Conservation (phyloP, 1,139 yeast species). For the Blastobotrys proliferans region DNA sequence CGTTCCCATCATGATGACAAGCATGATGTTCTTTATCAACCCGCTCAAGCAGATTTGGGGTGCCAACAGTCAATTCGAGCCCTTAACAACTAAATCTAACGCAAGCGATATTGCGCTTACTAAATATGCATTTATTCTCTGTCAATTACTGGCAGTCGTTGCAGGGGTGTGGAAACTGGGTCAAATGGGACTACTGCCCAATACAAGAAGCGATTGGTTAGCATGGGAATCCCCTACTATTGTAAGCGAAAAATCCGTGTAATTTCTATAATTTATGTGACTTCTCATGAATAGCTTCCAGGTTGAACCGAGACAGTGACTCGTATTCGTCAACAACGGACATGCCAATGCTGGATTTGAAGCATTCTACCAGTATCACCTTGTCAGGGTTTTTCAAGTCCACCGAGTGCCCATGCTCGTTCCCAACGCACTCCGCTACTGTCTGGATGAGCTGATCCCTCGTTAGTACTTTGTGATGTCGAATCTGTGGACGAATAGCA, state of each 20-base stretch:
- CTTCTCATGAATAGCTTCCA: conserved; percentile 55
- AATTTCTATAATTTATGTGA: conserved; percentile 1
- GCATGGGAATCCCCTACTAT: conserved; percentile 66
- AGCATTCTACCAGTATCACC: conserved; percentile 79
- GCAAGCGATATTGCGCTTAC: conserved; percentile 44
- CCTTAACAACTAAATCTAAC: conserved; percentile 31
- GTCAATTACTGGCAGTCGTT: conserved; percentile 61
- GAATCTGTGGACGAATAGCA: conserved; percentile 74
- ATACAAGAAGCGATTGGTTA: conserved; percentile 84
- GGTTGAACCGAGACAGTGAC: conserved; percentile 50
- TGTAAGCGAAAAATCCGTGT: conserved; percentile 25
- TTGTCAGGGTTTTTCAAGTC: conserved; percentile 79
- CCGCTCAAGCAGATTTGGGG: conserved; percentile 70
- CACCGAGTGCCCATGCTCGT: conserved; percentile 56
- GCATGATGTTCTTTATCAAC: conserved; percentile 67
- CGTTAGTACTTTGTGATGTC: conserved; percentile 72
- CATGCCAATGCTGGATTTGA: conserved; percentile 43
- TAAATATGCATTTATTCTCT: conserved; percentile 48
- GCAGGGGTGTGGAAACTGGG: conserved; percentile 85
- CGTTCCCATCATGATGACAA: conserved; percentile 86
- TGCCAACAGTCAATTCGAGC: conserved; percentile 44
- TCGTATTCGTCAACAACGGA: conserved; percentile 63
- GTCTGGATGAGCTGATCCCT: conserved; percentile 65
- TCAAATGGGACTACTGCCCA: conserved; percentile 88
- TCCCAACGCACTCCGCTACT: conserved; percentile 70